Percentiles rank a stretch among this genome's conserved stretches.
Conservation (phyloP, 805 yeast genomes). For the Cyberlindnera maclurae region DNA sequence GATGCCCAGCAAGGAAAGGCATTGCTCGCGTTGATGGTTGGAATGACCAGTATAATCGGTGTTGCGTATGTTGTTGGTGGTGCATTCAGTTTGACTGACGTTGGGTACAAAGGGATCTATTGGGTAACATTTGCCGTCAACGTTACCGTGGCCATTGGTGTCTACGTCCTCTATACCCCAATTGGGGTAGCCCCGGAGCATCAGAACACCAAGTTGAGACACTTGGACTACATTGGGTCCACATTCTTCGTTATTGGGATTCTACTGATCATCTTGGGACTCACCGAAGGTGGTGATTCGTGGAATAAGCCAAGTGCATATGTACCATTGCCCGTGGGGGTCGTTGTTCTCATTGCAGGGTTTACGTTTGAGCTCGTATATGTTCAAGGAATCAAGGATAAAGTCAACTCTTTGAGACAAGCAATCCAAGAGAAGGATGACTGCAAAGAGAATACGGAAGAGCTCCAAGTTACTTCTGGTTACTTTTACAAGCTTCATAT, state of each 20-base stretch:
- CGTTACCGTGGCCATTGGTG: slow-evolving; percentile 14
- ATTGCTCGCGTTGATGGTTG: slow-evolving; percentile 21
- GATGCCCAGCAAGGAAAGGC: slow-evolving; percentile 25
- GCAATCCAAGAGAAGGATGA: neutral
- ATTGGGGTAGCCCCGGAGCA: slow-evolving; percentile 22
- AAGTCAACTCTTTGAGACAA: slow-evolving; percentile 1
- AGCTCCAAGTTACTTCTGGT: neutral
- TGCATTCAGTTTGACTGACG: slow-evolving; percentile 30
- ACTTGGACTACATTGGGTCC: slow-evolving; percentile 33
- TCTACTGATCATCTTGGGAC: slow-evolving; percentile 34
- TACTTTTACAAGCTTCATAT: slow-evolving; percentile 11
- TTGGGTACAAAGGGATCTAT: slow-evolving; percentile 35
- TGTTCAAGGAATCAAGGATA: slow-evolving; percentile 12
- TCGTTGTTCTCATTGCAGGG: slow-evolving; percentile 23
- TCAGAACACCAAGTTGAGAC: slow-evolving; percentile 13
- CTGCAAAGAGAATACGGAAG: neutral
- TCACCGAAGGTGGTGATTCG: slow-evolving; percentile 37
- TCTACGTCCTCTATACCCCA: slow-evolving; percentile 26
- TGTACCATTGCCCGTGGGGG: slow-evolving; percentile 34
- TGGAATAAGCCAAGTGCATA: slow-evolving; percentile 37
- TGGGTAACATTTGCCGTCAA: slow-evolving; percentile 31
- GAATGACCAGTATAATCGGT: slow-evolving; percentile 28
- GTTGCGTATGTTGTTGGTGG: slow-evolving; percentile 38
- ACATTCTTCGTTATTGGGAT: slow-evolving; percentile 28
- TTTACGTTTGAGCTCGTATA: slow-evolving; percentile 27